Evolutionary conservation across 495 filamentous ascomycete species (phyloP).

Genomic region (Friedmanniomyces endolithicus): DNA sequence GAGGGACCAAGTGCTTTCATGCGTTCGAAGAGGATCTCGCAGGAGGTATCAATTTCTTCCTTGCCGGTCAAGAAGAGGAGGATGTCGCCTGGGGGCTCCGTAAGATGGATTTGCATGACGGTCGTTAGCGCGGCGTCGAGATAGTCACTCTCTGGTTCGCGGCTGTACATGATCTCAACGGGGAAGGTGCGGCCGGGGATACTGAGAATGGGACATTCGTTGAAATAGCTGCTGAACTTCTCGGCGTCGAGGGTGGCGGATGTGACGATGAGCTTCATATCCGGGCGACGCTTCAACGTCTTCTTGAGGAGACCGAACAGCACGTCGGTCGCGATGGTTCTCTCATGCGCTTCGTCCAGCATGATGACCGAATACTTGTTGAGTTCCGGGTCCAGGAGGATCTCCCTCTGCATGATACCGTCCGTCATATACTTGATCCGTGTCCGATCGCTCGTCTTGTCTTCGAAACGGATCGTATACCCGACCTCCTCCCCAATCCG

Average conservation of each 20-base stretch:
- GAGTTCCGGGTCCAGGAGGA: constrained; percentile 77
- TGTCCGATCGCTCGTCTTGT: constrained; percentile 77
- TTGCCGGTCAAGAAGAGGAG: constrained; percentile 92
- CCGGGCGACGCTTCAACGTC: constrained; percentile 70
- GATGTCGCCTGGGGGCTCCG: constrained; percentile 82
- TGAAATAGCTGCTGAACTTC: constrained; percentile 93
- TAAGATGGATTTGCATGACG: constrained; percentile 96
- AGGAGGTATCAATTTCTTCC: constrained; percentile 93
- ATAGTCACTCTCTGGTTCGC: constrained; percentile 92
- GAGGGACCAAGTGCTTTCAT: constrained; percentile 90
- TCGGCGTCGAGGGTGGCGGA: constrained; percentile 94
- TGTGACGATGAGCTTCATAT: constrained; percentile 90
- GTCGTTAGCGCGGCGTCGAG: constrained; percentile 89
- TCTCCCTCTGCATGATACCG: constrained; percentile 93
- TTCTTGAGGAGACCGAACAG: constrained; percentile 92
- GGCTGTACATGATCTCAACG: constrained; percentile 86
- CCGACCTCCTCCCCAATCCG: constrained; percentile 84
- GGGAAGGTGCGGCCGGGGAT: constrained; percentile 93
- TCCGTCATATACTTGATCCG: constrained; percentile 99
- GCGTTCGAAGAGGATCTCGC: constrained; percentile 82
- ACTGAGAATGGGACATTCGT: constrained; percentile 85
- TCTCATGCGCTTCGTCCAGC: constrained; percentile 96
- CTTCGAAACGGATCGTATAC: constrained; percentile 96
- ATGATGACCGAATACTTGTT: constrained; percentile 91
- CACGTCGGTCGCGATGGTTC: constrained; percentile 95